Evolutionary conservation across 23 red algal species (phyloP).

Genomic region (Chondrus crispus): DNA sequence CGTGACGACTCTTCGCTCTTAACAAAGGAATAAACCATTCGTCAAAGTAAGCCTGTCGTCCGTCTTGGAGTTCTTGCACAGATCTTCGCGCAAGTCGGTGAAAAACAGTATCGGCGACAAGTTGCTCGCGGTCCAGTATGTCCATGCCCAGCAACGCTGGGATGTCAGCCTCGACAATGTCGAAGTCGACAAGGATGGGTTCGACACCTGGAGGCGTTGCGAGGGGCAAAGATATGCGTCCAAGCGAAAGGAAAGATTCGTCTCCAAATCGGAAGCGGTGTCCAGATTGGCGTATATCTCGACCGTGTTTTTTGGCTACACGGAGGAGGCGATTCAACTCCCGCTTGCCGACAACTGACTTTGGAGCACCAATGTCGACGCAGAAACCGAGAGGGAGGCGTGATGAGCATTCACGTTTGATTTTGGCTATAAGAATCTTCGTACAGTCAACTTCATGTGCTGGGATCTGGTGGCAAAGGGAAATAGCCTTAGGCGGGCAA

Average conservation of each 20-base stretch:
- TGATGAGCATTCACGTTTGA: too few species aligned
- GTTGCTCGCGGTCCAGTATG: not conserved
- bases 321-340: not conserved
- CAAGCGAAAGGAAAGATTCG: not conserved
- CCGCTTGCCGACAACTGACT: not conserved
- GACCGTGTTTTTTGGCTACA: not conserved
- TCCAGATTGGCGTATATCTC: not conserved
- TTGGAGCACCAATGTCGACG: not conserved
- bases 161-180: conserved; percentile 2
- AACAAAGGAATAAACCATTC: not conserved
- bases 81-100: not conserved
- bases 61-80: not conserved
- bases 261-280: conserved; percentile 25
- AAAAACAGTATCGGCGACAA: not conserved
- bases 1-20: not conserved
- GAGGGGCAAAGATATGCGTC: not conserved
- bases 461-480: not conserved
- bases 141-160: not conserved
- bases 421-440: not conserved
- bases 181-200: not conserved
- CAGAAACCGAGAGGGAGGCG: not conserved
- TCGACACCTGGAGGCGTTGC: not conserved
- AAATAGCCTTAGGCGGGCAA: not conserved
- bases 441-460: not conserved
- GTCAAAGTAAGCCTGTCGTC: not conserved